Conservation (phyloP, 306 rosid genomes). For the Pyrus bretschneideri region DNA sequence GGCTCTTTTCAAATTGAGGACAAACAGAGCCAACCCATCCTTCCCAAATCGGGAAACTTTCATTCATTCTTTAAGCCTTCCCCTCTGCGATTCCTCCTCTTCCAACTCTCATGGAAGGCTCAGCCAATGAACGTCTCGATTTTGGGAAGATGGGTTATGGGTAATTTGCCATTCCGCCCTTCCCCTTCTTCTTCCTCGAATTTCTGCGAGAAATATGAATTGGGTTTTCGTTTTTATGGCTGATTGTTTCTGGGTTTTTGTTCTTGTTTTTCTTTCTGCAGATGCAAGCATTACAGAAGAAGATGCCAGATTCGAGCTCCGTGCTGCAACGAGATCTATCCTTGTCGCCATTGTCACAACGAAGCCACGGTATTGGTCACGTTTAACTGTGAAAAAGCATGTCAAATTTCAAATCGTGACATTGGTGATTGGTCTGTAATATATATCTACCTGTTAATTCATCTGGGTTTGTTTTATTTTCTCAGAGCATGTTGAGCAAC, state of each 20-base stretch:
- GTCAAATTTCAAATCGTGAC: neutral
- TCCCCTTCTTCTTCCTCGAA: neutral
- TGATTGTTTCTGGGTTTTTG: neutral
- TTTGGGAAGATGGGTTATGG: conserved; percentile 98
- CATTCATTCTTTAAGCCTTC: neutral
- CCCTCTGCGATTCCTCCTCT: conserved; percentile 1
- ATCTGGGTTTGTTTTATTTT: conserved; percentile 20
- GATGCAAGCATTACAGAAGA: conserved; percentile 92
- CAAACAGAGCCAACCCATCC: conserved; percentile 23
- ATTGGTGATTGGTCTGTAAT: neutral
- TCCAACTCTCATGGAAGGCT: conserved; percentile 58
- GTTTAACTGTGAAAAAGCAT: neutral
- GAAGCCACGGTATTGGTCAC: conserved; percentile 54
- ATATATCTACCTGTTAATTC: neutral
- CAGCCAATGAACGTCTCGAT: conserved; percentile 63
- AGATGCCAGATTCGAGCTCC: conserved; percentile 92
- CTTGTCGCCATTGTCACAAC: conserved; percentile 94
- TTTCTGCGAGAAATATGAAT: neutral
- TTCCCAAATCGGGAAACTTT: conserved; percentile 47
- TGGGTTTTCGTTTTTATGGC: neutral
- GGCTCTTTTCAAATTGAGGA: conserved; percentile 19
- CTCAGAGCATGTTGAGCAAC: conserved; percentile 57
- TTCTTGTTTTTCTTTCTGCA: conserved; percentile 6
- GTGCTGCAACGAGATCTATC: conserved; percentile 85
- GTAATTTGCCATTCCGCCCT: conserved; percentile 19